Evolutionary conservation across 2,329 filamentous ascomycete genomes (phyloP).

Genomic region (Cladosporium phlei): DNA sequence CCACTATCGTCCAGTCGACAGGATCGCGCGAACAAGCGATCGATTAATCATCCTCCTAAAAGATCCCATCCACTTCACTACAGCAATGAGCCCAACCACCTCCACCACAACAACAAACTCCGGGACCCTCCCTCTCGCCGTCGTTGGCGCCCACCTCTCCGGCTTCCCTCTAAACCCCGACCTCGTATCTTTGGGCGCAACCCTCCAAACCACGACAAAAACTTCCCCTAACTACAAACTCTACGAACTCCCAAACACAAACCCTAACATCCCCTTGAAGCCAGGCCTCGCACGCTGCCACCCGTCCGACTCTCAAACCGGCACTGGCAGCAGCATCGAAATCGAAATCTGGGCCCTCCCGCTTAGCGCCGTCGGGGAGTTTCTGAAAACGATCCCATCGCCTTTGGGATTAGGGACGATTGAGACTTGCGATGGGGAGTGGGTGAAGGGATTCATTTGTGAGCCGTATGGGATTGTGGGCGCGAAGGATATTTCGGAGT

Average conservation of each 20-base stretch:
- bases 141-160: constrained; percentile 4
- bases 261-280: neutral
- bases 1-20: too few relatives aligned
- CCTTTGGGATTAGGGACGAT: neutral
- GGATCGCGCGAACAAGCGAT: too few relatives aligned
- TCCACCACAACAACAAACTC: neutral
- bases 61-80: neutral
- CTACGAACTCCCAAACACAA: neutral
- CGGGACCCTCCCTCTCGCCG: too few relatives aligned
- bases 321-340: neutral
- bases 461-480: neutral
- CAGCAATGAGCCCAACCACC: neutral
- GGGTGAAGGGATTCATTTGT: neutral
- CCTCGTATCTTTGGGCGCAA: neutral
- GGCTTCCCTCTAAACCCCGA: neutral
- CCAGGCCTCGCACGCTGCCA: neutral
- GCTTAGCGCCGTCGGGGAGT: neutral
- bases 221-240: neutral
- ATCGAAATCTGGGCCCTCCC: neutral
- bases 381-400: neutral
- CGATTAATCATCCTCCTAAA: too few relatives aligned
- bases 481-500: neutral
- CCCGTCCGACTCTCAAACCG: too few relatives aligned
- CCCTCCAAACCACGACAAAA: neutral
- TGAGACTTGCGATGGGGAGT: neutral